Percentiles rank a stretch among this genome's conserved stretches.
These are phyloP conservation scores for Hymenoscyphus albidus DNA, from an alignment of 2,329 filamentous ascomycete genomes.

Conservation along the genomic window DNA sequence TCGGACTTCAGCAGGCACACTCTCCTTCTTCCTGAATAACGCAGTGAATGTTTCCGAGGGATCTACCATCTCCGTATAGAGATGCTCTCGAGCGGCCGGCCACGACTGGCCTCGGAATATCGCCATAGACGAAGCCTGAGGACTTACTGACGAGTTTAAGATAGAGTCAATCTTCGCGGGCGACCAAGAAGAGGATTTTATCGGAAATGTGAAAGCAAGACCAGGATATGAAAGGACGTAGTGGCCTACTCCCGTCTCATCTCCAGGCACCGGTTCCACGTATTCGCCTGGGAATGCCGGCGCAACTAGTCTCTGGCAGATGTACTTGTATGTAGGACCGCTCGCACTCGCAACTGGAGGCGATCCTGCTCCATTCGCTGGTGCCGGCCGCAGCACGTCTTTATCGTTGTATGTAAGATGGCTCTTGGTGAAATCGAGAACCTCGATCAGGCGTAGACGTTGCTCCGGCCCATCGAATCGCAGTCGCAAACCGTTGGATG, in stretches of 20 bases:
- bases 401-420: conserved; percentile 77
- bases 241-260: conserved; percentile 57
- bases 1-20: conserved; percentile 85
- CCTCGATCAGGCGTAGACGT: conserved; percentile 83
- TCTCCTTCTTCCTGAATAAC: conserved; percentile 68
- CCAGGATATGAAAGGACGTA: conserved; percentile 95
- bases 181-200: conserved; percentile 71
- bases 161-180: conserved; percentile 75
- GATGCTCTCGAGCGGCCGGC: conserved; percentile 70
- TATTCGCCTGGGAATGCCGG: conserved; percentile 95
- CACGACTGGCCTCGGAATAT: conserved; percentile 89
- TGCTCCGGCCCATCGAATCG: conserved; percentile 95
- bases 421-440: conserved; percentile 83
- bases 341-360: conserved; percentile 33
- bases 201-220: conserved; percentile 85
- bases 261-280: conserved; percentile 56
- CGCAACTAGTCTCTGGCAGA: conserved; percentile 91
- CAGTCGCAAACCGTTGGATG: conserved; percentile 81
- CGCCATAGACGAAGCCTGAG: conserved; percentile 80
- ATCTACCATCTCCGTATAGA: conserved; percentile 73
- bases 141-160: conserved; percentile 72
- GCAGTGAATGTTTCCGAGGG: conserved; percentile 70
- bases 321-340: conserved; percentile 78
- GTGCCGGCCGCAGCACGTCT: conserved; percentile 67
- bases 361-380: conserved; percentile 33